These are phyloP conservation scores for Carex littledalei DNA, from an alignment of 176 grass and related monocot species.

Conservation along the genomic window DNA sequence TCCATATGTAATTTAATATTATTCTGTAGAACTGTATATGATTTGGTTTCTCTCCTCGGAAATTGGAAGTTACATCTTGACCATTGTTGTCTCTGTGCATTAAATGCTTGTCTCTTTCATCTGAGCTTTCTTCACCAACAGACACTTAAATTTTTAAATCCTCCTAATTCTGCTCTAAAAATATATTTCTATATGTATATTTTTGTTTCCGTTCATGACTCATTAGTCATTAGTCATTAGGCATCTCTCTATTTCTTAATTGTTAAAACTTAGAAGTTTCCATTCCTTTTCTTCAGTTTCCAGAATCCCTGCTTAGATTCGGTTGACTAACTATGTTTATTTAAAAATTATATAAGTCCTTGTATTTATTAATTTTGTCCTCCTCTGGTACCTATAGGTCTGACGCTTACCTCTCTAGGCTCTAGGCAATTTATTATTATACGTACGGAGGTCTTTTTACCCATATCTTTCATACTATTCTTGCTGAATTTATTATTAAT, in stretches of 20 bases:
- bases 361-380: neutral
- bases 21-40: neutral
- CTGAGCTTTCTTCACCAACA: neutral
- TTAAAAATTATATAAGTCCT: neutral
- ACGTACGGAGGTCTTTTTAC: neutral
- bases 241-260: neutral
- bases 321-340: neutral
- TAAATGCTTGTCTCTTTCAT: slow-evolving; percentile 2
- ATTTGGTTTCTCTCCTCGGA: neutral
- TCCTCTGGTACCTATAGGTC: neutral
- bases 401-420: neutral
- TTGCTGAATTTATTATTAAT: too few species aligned
- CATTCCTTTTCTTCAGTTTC: slow-evolving; percentile 14
- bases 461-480: slow-evolving; percentile 8
- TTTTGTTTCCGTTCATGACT: neutral
- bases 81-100: neutral
- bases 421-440: neutral
- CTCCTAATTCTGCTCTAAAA: neutral
- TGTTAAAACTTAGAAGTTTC: slow-evolving; percentile 5
- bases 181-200: neutral
- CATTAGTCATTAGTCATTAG: neutral
- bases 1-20: neutral
- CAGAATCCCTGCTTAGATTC: slow-evolving; percentile 15
- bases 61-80: slow-evolving; percentile 8
- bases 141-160: neutral